Evolutionary conservation across 108 stramenopile genomes (phyloP), one percentile per base, ranked within the genome.

Genomic region (Aureococcus anophagefferens): DNA sequence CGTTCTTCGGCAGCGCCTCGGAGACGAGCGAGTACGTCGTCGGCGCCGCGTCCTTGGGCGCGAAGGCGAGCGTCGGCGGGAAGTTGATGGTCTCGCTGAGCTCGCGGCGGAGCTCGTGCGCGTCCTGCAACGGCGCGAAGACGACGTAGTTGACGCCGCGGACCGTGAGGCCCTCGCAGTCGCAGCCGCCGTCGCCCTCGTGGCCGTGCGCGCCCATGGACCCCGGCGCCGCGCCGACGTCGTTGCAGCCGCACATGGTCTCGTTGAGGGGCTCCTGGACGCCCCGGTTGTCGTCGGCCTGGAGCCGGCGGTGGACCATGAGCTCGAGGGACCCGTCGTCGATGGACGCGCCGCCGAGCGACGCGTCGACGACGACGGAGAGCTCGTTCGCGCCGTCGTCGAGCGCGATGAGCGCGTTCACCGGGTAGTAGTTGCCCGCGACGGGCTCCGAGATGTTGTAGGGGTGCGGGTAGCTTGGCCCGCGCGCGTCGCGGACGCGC

Each of bases 341-440:
- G 15, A 98, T 69, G 18, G 93, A 94, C 46, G 89, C 78, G 29
- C 88, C 94, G 33, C 93, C 95, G 76, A 94, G 93, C 15, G 94
- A 87, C 14, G 94, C 80, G 71, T 98, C 97, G 4, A 80, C 84
- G 37, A 92, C 62, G 14, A 95, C 75, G n/a, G 86, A 71, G 33
- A 96, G 71, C 9, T 89, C 83, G 28, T 59, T 21, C 11, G 34
- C 46, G 11, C 81, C 79, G 64, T 94, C 94, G 79, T 92, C 83
- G 63, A 97, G 68, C 69, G 83, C 94, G 28, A 89, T 86, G 21
- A 91, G 93, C n/a, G 94, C 82, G 75, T 90, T 96, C 1, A 96
- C 87, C 32, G 97, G 97, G 75, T 95, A 96, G 82, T 90, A 98
- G 74, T 96, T 98, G 40, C 91, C 92, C 28, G 94, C 89, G 65